Base-by-base conservation (phyloP, 169 alveolate genomes). In the Theileria sp. region DNA sequence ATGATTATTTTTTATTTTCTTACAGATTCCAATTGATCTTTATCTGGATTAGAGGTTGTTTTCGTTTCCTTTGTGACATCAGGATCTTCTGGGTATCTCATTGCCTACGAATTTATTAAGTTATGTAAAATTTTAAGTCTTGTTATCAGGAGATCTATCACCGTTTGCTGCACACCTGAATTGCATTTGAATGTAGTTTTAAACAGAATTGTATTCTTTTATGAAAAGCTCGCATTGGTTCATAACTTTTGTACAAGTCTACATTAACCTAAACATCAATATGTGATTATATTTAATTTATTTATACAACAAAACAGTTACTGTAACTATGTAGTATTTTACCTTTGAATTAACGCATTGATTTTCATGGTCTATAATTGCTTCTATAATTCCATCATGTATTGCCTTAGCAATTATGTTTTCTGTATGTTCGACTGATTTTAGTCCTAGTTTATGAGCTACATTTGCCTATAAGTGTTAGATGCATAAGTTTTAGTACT, bases 361-460 rank as follows among this genome's bases (percentile, higher is more conserved):
- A 58, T 92, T 88, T 49, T 97, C 98, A 75, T 94, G 97, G 86
- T 97, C 95, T 50, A 97, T 94, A 7, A 94, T 83, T 0, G 98
- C 99, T 64, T 95, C 97, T 74, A 97, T 94, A 13, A 97, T 98
- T 56, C 98, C 97, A 82, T 97, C 99, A 77, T 95, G 92, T 60
- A 97, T 97, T 19, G 99, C 98, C 88, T 97, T 97, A 23, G 98
- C 94, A 25, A 96, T 95, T 69, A 97, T 95, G 65, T 96, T 93
- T 67, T 94, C 98, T 25, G 96, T 91, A 51, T 96, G 98, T 71
- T 94, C 93, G 32, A 94, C 92, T 44, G 94, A 89, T 21, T 95
- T 96, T 44, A 96, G 92, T 21, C 98, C 97, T 68, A 97, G 90
- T 87, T 95, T 93, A 38, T 90, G 79, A 36, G 96, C 95, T 5